phyloP scores from a whole-genome alignment of 306 rosid species.

The Aeschynomene evenia region DNA sequence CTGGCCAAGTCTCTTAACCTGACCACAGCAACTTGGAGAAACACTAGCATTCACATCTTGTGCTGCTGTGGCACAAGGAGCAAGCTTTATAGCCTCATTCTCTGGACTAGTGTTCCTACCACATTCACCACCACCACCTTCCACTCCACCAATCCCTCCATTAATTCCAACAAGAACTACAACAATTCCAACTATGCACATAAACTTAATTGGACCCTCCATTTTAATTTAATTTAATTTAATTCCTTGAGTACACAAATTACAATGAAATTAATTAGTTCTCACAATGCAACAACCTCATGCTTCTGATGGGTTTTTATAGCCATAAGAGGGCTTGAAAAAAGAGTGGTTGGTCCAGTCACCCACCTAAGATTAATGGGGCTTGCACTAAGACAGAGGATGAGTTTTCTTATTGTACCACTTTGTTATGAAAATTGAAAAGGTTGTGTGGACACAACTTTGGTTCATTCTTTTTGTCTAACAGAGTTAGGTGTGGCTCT shows the following conservation, averaged over 20 bases:
- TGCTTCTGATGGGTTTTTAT: constrained; percentile 36
- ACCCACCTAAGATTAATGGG: constrained; percentile 47
- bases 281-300: background rate
- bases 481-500: constrained; percentile 24
- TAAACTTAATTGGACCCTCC: constrained; percentile 40
- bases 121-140: constrained; percentile 58
- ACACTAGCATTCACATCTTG: constrained; percentile 50
- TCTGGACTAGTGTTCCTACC: constrained; percentile 55
- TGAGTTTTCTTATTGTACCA: constrained; percentile 30
- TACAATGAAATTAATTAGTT: background rate
- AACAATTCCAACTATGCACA: constrained; percentile 39
- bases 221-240: constrained; percentile 19
- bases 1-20: constrained; percentile 44
- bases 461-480: constrained; percentile 18
- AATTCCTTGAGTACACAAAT: background rate
- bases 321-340: background rate
- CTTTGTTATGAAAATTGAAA: background rate
- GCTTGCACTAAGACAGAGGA: constrained; percentile 43
- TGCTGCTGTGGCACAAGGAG: constrained; percentile 60
- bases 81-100: constrained; percentile 56
- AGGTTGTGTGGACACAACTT: constrained; percentile 21
- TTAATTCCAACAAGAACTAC: constrained; percentile 32
- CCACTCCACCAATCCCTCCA: constrained; percentile 26
- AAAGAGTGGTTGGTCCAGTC: constrained; percentile 39
- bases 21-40: constrained; percentile 47